phyloP scores from a whole-genome alignment of 2,329 filamentous ascomycete species.

The Apiospora phragmitis region DNA sequence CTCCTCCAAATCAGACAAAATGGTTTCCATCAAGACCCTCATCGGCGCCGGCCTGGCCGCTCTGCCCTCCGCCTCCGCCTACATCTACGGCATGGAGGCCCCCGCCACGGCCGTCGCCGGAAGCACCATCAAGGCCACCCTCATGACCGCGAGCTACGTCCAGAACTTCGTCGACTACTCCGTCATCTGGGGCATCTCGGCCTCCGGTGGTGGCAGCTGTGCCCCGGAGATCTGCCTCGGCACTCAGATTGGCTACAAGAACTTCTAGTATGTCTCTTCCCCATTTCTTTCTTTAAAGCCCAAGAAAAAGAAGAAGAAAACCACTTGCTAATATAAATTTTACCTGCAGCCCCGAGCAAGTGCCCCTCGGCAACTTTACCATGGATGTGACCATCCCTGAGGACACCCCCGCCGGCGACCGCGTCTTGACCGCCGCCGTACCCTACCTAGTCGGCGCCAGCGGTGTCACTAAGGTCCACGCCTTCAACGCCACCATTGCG shows the following conservation, averaged over 20 bases:
- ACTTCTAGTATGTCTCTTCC: constrained; percentile 22
- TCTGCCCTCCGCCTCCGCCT: constrained; percentile 23
- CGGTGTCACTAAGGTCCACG: constrained; percentile 20
- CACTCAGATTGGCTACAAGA: constrained; percentile 29
- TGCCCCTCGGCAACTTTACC: constrained; percentile 18
- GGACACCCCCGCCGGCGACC: constrained; percentile 21
- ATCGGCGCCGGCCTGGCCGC: constrained; percentile 22
- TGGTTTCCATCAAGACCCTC: constrained; percentile 30
- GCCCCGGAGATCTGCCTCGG: constrained; percentile 27
- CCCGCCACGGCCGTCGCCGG: constrained; percentile 27
- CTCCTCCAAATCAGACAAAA: constrained; percentile 12
- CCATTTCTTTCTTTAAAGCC: background rate
- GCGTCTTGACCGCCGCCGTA: constrained; percentile 26
- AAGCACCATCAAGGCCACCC: constrained; percentile 24
- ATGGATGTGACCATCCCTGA: constrained; percentile 21
- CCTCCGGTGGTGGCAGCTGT: constrained; percentile 16
- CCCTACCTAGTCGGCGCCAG: constrained; percentile 31
- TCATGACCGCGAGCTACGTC: constrained; percentile 31
- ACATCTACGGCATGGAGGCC: constrained; percentile 25
- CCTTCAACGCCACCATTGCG: constrained; percentile 22
- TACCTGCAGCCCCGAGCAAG: constrained; percentile 15
- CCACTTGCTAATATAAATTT: constrained; percentile 8
- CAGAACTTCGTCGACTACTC: constrained; percentile 37
- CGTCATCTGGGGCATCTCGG: constrained; percentile 30
- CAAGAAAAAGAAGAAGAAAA: too few species aligned